Evolutionary conservation across 2,329 filamentous ascomycete species (phyloP), one percentile per base, ranked within the genome.

Genomic region (Fusarium neocosmosporiellum): DNA sequence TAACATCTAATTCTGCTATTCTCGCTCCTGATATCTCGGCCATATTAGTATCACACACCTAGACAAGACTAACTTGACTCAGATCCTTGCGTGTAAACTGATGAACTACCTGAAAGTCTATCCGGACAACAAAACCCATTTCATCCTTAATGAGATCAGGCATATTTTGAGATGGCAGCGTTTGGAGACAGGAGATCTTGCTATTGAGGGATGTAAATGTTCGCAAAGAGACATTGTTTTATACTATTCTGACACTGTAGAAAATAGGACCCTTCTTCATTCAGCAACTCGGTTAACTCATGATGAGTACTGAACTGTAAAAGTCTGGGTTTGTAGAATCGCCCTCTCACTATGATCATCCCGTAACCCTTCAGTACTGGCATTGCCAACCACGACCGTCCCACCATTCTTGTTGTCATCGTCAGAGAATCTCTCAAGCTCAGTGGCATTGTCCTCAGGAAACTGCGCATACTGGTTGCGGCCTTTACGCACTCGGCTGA

Each of bases 341-440:
- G 77, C 72, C 59, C 73, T 78, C n/a, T 77, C 76, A 34, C 76
- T 77, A 31, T 71, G 69, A 53, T 74, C 69, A 24, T 78, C 77
- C 22, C 63, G 53, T 11, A 71, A 59, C 0, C 61, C 69, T 14
- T 64, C 67, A 33, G 33, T 31, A 57, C 53, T 24, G 7, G 36
- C 60, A 24, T 63, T 64, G 1, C 73, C 68, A 1, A 70, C 74
- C 9, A 68, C 70, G 4, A 60, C 64, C 6, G 54, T 53, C 33
- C 53, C 34, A 18, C 48, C 53, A 11, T 48, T 37, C 43, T 70
- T 66, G 8, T 59, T 64, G 5, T 59, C 46, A 20, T 61, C 39
- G 7, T 59, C 48, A 10, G 66, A 66, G 24, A 74, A 69, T 7
- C 64, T 33, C 31, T 65, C 60, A 54, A 75, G 43, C 58, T 74